Evolutionary conservation across 805 yeast genomes (phyloP).

Genomic region (Candida dajiaensis): DNA sequence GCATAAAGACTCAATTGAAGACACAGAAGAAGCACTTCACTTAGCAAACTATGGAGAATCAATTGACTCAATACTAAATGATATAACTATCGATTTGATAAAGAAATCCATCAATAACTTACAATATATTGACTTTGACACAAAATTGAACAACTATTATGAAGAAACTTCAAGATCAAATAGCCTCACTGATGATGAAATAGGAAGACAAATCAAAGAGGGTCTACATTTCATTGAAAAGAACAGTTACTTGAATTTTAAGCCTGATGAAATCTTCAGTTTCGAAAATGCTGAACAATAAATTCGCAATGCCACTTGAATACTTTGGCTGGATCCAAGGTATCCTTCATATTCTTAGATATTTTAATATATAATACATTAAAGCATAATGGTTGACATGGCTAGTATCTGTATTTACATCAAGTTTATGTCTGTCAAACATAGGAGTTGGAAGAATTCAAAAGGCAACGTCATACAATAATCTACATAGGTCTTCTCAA

Average conservation of each 20-base stretch:
- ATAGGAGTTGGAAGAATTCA: too few relatives aligned
- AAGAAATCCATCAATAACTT: conserved; percentile 18
- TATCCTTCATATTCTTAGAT: too few relatives aligned
- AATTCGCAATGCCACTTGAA: neutral
- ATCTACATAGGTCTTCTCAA: neutral
- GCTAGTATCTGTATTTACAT: too few relatives aligned
- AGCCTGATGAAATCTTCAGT: conserved; percentile 9
- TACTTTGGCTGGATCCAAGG: neutral
- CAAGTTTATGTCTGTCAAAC: too few relatives aligned
- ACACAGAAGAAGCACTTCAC: conserved; percentile 14
- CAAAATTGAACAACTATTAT: conserved; percentile 2
- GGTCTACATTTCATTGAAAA: conserved; percentile 6
- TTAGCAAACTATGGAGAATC: conserved; percentile 22
- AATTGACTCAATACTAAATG: conserved; percentile 17
- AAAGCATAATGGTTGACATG: too few relatives aligned
- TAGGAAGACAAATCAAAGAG: conserved; percentile 1
- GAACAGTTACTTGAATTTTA: conserved; percentile 1
- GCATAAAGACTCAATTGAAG: neutral
- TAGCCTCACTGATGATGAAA: neutral
- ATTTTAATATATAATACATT: too few relatives aligned
- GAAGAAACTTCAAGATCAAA: neutral
- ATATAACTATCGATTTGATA: conserved; percentile 17
- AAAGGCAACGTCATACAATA: too few relatives aligned
- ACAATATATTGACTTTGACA: conserved; percentile 15
- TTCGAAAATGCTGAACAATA: conserved; percentile 2